phyloP scores from a whole-genome alignment of 352 stramenopile genomes.

The Phytophthora syringae region DNA sequence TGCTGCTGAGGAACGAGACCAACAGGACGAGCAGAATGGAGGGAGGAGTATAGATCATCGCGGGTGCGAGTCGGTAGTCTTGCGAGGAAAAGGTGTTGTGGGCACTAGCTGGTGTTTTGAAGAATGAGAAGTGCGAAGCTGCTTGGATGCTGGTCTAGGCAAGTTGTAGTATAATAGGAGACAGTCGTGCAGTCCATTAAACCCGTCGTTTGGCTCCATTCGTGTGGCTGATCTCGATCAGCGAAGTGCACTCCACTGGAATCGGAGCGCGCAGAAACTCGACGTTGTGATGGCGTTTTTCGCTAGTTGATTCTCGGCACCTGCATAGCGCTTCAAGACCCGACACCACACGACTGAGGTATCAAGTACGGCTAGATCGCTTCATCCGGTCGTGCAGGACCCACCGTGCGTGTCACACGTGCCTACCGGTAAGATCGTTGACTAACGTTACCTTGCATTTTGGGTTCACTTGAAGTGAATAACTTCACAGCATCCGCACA shows the following conservation, averaged over 20 bases:
- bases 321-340: background rate
- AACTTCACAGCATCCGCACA: too few relatives aligned
- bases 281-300: too few relatives aligned
- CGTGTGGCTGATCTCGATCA: slow-evolving; percentile 8
- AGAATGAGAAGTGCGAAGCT: slow-evolving; percentile 18
- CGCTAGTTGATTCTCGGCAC: slow-evolving; percentile 7
- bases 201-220: slow-evolving; percentile 13
- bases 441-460: too few relatives aligned
- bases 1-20: background rate
- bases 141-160: background rate
- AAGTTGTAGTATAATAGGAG: background rate
- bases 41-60: slow-evolving; percentile 13
- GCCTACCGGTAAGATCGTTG: too few relatives aligned
- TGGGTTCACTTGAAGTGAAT: slow-evolving; percentile 23
- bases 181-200: background rate
- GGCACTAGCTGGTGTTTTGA: slow-evolving; percentile 22
- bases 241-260: slow-evolving; percentile 15
- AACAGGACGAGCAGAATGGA: slow-evolving; percentile 5
- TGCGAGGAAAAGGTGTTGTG: background rate
- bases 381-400: slow-evolving; percentile 8
- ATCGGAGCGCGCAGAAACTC: background rate
- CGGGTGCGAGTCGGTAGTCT: background rate
- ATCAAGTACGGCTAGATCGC: background rate
- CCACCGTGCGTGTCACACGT: slow-evolving; percentile 27
- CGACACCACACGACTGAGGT: too few relatives aligned